Base-by-base conservation (phyloP, 495 filamentous ascomycete genomes). In the Chaetomium cochliodes region DNA sequence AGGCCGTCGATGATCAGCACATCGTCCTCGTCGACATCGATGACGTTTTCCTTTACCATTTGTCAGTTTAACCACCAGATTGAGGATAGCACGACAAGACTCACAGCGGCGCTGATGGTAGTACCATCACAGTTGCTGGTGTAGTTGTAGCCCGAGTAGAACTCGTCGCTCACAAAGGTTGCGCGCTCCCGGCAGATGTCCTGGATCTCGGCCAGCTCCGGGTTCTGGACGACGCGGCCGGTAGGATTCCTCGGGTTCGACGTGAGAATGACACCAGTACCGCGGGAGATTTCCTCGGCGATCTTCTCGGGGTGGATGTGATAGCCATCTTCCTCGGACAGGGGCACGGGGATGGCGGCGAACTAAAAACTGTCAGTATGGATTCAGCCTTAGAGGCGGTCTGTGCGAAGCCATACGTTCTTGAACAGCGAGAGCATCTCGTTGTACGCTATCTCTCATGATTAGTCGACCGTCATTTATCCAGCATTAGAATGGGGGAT, bases 171-270 rank as follows among this genome's bases (percentile, higher is more conserved):
- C 63, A 98, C 92, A 57, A 98, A 80, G 1, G 93, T 97, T 13
- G 91, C 92, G 33, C 91, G 88, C 71, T 91, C 91, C 66, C 92
- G 87, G 81, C 91, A 96, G 69, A 97, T 88, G 68, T 96, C 89
- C 77, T 97, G 91, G 71, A 97, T 94, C 74, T 91, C 82, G 44
- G 88, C 88, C 57, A 98, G 81, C 73, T 93, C 87, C 0, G 91
- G 89, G 69, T 90, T 90, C 68, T 81, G 81, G 23, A 96, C 85
- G 50, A 96, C 90, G 62, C 88, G 85, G 47, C 93, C 93, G n/a
- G 93, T 96, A 0, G 93, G 93, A 77, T 97, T 98, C 59, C 93
- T 87, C 28, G 93, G 93, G 79, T 97, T 97, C n/a, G 92, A 96
- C 33, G 93, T 97, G 53, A 97, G 77, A 65, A 98, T 92, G 65